Evolutionary conservation across 495 filamentous ascomycete genomes (phyloP), one percentile per base, ranked within the genome.

Genomic region (Penicillium cinerascens): DNA sequence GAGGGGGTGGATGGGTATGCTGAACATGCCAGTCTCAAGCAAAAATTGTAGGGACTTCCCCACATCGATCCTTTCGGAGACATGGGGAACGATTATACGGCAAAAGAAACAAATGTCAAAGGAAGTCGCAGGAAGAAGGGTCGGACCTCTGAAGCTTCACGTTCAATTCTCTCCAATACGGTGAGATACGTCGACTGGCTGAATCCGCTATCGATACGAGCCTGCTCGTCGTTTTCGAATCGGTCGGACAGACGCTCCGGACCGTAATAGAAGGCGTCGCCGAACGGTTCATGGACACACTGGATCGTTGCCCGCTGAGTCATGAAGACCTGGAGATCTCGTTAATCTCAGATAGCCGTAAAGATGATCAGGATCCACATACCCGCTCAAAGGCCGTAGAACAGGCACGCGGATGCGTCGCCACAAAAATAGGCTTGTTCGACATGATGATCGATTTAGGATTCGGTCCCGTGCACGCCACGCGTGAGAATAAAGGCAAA

Each of bases 371-470:
- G 25, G 13, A 6, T 23, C 29, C 11, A 23, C 77, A 56, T 77
- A 91, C 93, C 63, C 92, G 78, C 73, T 98, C 93, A 71, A 97
- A 98, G 0, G 92, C 93, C 18, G 93, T 97, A 8, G 91, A 96
- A 71, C 90, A 95, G 51, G 93, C 87, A 60, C 93, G 79, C 6
- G 93, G 93, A 70, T 97, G 93, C 47, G 93, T 96, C 20, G 87
- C 92, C 43, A 95, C 80, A 59, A 96, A 96, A 63, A 98, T 88
- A 37, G 91, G 88, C 63, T 87, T 92, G 60, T 71, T 72, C 36
- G 85, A 84, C 87, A 91, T 90, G n/a, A 54, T 68, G 48, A 39
- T n/a, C n/a, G 13, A 48, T 27, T 48, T 15, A 40, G 22, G 40
- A 48, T 40, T 40, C 7, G 9, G 46, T 38, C 10, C 33, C 36